These are phyloP conservation scores for Cystofilobasidium bisporidii DNA, from an alignment of 768 basidiomycete species.

Conservation along the genomic window DNA sequence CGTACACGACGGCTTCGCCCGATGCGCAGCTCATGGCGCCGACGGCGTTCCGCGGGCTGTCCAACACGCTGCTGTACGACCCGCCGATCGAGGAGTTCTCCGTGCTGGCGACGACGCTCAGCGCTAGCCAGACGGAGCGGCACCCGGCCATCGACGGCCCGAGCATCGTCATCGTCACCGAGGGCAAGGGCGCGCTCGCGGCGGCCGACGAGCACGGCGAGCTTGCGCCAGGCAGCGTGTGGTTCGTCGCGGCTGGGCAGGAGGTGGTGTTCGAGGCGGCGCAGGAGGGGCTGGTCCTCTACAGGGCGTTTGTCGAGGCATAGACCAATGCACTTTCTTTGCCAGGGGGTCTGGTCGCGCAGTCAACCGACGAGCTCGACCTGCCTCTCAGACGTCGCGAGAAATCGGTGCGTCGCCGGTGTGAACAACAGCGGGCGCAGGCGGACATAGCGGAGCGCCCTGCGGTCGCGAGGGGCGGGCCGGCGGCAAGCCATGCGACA, in stretches of 20 bases:
- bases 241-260: slow-evolving; percentile 69
- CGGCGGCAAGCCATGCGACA: too few relatives aligned
- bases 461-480: too few relatives aligned
- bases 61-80: slow-evolving; percentile 54
- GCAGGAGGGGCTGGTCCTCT: slow-evolving; percentile 47
- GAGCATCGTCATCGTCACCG: slow-evolving; percentile 68
- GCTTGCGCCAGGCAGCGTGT: slow-evolving; percentile 57
- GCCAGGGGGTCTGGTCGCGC: too few relatives aligned
- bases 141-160: slow-evolving; percentile 67
- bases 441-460: too few relatives aligned
- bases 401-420: too few relatives aligned
- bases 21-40: slow-evolving; percentile 63
- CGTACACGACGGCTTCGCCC: slow-evolving; percentile 64
- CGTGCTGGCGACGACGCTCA: slow-evolving; percentile 58
- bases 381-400: too few relatives aligned
- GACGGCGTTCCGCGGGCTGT: slow-evolving; percentile 42
- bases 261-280: slow-evolving; percentile 46
- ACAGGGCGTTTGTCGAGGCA: slow-evolving; percentile 56
- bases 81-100: slow-evolving; percentile 92
- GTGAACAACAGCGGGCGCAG: too few relatives aligned
- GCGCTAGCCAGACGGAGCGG: slow-evolving; percentile 44
- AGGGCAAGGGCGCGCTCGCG: slow-evolving; percentile 49
- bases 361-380: too few relatives aligned
- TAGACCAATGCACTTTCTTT: slow-evolving; percentile 26
- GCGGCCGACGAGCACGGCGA: slow-evolving; percentile 30